phyloP scores from a whole-genome alignment of 768 basidiomycete species.

The Boletus barrowsii region DNA sequence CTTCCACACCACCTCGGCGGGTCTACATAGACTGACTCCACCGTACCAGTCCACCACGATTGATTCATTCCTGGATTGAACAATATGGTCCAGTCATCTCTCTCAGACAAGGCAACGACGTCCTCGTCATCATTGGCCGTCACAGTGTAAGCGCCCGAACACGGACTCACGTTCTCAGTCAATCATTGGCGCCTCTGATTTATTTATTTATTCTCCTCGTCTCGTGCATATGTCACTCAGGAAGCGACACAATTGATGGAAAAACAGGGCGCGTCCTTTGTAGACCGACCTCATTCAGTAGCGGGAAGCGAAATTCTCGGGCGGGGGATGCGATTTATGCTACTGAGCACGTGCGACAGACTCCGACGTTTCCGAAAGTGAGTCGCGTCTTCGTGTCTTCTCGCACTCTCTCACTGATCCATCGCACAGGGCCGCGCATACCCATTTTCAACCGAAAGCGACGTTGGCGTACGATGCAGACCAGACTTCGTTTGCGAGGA shows the following conservation, averaged over 20 bases:
- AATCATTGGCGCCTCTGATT: too few relatives aligned
- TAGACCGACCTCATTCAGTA: slow-evolving; percentile 50
- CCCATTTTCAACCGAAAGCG: slow-evolving; percentile 50
- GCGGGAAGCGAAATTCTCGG: slow-evolving; percentile 56
- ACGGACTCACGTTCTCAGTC: not conserved
- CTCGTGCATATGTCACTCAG: not conserved
- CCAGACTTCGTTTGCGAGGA: slow-evolving; percentile 37
- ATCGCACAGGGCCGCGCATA: slow-evolving; percentile 44
- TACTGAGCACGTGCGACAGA: slow-evolving; percentile 51
- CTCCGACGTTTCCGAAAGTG: slow-evolving; percentile 58
- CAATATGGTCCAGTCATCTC: slow-evolving; percentile 27
- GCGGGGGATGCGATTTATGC: slow-evolving; percentile 54
- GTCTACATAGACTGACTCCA: not conserved
- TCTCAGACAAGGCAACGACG: slow-evolving; percentile 20
- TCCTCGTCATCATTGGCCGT: slow-evolving; percentile 26
- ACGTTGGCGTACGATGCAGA: slow-evolving; percentile 44
- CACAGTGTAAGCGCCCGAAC: slow-evolving; percentile 9
- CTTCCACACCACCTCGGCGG: not conserved
- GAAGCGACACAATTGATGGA: slow-evolving; percentile 58
- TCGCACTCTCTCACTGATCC: not conserved
- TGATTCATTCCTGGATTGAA: slow-evolving; percentile 25
- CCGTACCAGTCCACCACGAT: slow-evolving; percentile 11
- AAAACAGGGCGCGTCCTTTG: slow-evolving; percentile 49
- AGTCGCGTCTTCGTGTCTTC: not conserved
- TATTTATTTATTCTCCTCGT: too few relatives aligned